phyloP scores from a whole-genome alignment of 2,329 filamentous ascomycete species.

The Ophiostoma sp. region DNA sequence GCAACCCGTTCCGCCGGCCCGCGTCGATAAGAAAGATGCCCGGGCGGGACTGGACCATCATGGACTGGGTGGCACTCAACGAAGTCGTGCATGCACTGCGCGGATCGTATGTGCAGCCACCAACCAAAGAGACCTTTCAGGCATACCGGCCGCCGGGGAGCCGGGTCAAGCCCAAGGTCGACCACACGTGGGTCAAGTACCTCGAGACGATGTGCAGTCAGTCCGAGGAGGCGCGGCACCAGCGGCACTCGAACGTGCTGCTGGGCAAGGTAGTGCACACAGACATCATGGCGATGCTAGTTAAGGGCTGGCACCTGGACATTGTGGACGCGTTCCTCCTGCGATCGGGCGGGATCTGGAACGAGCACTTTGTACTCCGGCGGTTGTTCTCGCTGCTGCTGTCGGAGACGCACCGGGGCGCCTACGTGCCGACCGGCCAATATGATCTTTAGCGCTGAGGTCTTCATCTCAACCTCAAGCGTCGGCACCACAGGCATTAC shows the following conservation, averaged over 20 bases:
- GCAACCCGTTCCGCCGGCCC: background rate
- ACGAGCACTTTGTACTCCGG: conserved; percentile 46
- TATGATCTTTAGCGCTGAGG: background rate
- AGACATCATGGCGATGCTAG: conserved; percentile 42
- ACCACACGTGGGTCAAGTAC: background rate
- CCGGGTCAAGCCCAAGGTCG: background rate
- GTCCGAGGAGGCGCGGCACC: background rate
- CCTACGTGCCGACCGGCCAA: background rate
- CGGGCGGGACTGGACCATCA: conserved; percentile 27
- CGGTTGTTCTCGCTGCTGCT: conserved; percentile 50
- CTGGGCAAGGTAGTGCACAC: conserved; percentile 47
- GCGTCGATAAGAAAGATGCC: conserved; percentile 21
- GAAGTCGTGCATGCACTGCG: conserved; percentile 44
- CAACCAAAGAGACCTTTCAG: conserved; percentile 20
- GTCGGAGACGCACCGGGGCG: conserved; percentile 42
- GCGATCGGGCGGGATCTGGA: conserved; percentile 45
- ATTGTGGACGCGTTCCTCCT: conserved; percentile 50
- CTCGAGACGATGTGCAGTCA: background rate
- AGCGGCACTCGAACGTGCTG: conserved; percentile 30
- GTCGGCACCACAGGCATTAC: no score
- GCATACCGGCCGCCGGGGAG: background rate
- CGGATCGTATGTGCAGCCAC: conserved; percentile 38
- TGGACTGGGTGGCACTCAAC: conserved; percentile 52
- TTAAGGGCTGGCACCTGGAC: conserved; percentile 55
- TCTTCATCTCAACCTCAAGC: no score